phyloP scores from a whole-genome alignment of 2,329 filamentous ascomycete genomes.

The Stagonosporopsis cucurbitacearum region DNA sequence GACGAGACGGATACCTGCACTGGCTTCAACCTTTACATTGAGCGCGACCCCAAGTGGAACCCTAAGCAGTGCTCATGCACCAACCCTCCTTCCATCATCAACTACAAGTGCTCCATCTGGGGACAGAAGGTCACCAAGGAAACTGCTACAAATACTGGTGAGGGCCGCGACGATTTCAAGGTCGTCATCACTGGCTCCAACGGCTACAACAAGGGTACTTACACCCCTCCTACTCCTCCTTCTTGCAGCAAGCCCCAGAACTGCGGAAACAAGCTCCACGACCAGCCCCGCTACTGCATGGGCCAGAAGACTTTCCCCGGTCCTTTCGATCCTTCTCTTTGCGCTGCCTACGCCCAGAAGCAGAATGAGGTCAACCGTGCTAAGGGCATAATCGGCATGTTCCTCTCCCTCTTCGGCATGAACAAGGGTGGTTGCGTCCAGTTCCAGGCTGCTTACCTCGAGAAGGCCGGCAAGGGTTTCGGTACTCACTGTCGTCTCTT shows the following conservation, averaged over 20 bases:
- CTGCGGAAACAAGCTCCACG: slow-evolving; percentile 30
- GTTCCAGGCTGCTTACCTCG: slow-evolving; percentile 35
- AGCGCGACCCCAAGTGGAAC: slow-evolving; percentile 35
- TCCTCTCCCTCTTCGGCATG: slow-evolving; percentile 25
- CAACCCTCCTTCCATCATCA: slow-evolving; percentile 25
- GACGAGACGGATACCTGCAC: slow-evolving; percentile 27
- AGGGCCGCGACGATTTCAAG: slow-evolving; percentile 32
- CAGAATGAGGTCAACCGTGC: slow-evolving; percentile 32
- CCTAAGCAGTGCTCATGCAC: slow-evolving; percentile 33
- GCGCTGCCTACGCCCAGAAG: slow-evolving; percentile 32
- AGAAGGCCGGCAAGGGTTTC: slow-evolving; percentile 30
- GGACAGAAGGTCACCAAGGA: slow-evolving; percentile 29
- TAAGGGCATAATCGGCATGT: slow-evolving; percentile 21
- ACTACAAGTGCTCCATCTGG: slow-evolving; percentile 37
- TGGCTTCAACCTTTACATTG: slow-evolving; percentile 38
- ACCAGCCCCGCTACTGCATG: slow-evolving; percentile 35
- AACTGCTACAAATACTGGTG: slow-evolving; percentile 29
- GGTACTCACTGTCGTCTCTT: slow-evolving; percentile 39
- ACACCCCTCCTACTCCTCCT: slow-evolving; percentile 29
- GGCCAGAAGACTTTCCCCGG: slow-evolving; percentile 36
- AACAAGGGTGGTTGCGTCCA: slow-evolving; percentile 33
- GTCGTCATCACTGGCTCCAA: slow-evolving; percentile 43
- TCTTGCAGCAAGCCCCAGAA: slow-evolving; percentile 31
- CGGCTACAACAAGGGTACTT: slow-evolving; percentile 38
- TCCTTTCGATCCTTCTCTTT: slow-evolving; percentile 34